Evolutionary conservation across 176 grass and related monocot species (phyloP).

Genomic region (Pharus latifolius): DNA sequence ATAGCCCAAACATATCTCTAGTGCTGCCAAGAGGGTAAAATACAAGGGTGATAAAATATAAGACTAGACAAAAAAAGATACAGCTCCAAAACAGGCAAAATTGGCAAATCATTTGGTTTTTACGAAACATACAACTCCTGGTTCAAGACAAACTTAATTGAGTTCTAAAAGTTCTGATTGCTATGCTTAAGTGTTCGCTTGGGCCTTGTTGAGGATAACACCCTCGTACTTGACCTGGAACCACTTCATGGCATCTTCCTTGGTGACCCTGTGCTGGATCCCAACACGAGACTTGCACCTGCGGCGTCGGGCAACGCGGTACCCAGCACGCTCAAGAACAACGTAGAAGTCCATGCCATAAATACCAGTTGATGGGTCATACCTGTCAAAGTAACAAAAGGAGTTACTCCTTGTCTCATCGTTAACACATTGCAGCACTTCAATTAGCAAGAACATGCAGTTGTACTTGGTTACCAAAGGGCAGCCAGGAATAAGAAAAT

Average conservation of each 20-base stretch:
- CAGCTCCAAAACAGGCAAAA: conserved; percentile 28
- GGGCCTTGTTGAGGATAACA: conserved; percentile 57
- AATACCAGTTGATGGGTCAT: conserved; percentile 54
- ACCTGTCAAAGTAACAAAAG: conserved; percentile 18
- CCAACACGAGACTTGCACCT: conserved; percentile 53
- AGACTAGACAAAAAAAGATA: not conserved
- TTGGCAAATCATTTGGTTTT: conserved; percentile 10
- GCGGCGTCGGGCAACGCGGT: conserved; percentile 43
- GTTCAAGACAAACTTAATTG: not conserved
- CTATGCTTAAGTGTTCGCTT: conserved; percentile 20
- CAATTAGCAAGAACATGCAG: not conserved
- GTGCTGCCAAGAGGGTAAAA: not conserved
- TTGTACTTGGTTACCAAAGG: not conserved
- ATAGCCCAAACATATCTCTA: not conserved
- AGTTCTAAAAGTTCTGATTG: not conserved
- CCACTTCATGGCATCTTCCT: conserved; percentile 71
- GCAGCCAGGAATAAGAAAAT: not conserved
- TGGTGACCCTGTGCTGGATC: conserved; percentile 57
- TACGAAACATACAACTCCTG: conserved; percentile 19
- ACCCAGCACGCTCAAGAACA: conserved; percentile 43
- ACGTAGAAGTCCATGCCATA: conserved; percentile 63
- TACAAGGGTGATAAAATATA: not conserved
- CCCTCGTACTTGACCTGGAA: conserved; percentile 73
- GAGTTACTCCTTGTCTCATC: not conserved
- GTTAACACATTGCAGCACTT: not conserved